Evolutionary conservation across 352 stramenopile genomes (phyloP).

Genomic region (Bremia lactucae): DNA sequence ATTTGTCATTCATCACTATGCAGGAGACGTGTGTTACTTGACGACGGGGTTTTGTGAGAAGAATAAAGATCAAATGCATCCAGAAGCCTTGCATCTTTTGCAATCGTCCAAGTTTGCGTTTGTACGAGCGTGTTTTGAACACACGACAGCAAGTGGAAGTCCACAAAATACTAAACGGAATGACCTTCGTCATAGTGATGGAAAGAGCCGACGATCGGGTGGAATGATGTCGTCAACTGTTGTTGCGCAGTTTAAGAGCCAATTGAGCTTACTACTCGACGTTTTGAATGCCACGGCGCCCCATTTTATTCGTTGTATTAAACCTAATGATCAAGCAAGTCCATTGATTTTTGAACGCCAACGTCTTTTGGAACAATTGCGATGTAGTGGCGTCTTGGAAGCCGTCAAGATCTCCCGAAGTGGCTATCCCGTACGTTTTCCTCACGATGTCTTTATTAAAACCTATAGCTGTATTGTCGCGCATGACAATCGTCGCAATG

Average conservation of each 20-base stretch:
- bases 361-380: slow-evolving; percentile 74
- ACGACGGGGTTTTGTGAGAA: slow-evolving; percentile 80
- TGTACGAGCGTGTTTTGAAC: slow-evolving; percentile 61
- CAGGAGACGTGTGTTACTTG: slow-evolving; percentile 73
- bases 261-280: slow-evolving; percentile 87
- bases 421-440: slow-evolving; percentile 91
- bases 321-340: slow-evolving; percentile 72
- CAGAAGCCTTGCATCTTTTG: slow-evolving; percentile 62
- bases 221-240: slow-evolving; percentile 79
- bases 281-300: slow-evolving; percentile 92
- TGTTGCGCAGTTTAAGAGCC: slow-evolving; percentile 89
- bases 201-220: slow-evolving; percentile 38
- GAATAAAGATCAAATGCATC: slow-evolving; percentile 86
- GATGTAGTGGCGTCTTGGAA: slow-evolving; percentile 81
- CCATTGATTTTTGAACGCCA: slow-evolving; percentile 47
- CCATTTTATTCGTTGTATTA: slow-evolving; percentile 87
- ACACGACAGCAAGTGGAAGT: slow-evolving; percentile 14
- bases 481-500: slow-evolving; percentile 27
- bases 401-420: slow-evolving; percentile 84
- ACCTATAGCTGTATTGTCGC: slow-evolving; percentile 66
- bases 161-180: slow-evolving; percentile 13
- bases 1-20: slow-evolving; percentile 85
- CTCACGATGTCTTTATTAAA: slow-evolving; percentile 87
- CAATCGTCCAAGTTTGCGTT: slow-evolving; percentile 54
- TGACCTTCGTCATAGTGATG: slow-evolving; percentile 26